A percentile compares a stretch with the other conserved stretches of the same genome.
phyloP scores from a whole-genome alignment of 768 basidiomycete genomes.

The Agaricus blazei region DNA sequence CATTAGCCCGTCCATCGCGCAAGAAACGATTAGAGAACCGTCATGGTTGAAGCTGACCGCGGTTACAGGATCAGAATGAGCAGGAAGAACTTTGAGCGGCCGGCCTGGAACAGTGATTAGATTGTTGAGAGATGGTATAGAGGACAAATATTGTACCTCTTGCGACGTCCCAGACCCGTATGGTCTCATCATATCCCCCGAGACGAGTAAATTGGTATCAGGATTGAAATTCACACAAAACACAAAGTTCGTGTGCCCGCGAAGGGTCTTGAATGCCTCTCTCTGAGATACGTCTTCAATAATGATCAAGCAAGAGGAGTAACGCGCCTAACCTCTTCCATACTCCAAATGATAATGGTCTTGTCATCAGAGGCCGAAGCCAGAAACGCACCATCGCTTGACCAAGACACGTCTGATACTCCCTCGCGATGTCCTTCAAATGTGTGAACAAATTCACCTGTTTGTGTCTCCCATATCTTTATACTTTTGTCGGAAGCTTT shows the following conservation, averaged over 20 bases:
- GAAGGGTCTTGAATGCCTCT: constrained; percentile 56
- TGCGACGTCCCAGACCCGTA: constrained; percentile 94
- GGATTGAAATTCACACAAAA: constrained; percentile 94
- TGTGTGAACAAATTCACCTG: constrained; percentile 69
- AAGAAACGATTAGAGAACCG: constrained; percentile 90
- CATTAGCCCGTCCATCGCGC: constrained; percentile 97
- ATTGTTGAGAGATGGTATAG: not conserved
- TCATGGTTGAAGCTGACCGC: constrained; percentile 93
- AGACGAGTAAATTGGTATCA: constrained; percentile 83
- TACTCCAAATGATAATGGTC: constrained; percentile 80
- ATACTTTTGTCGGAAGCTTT: constrained; percentile 80
- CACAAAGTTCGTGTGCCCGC: constrained; percentile 90
- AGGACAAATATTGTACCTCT: constrained; percentile 47
- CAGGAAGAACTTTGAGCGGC: constrained; percentile 83
- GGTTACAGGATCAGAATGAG: constrained; percentile 96
- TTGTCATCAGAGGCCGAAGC: constrained; percentile 95
- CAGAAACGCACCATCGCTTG: constrained; percentile 71
- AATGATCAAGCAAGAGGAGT: constrained; percentile 1
- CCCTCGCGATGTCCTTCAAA: constrained; percentile 74
- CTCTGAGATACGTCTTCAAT: constrained; percentile 34
- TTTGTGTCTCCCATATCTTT: constrained; percentile 75
- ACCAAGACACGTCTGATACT: constrained; percentile 90
- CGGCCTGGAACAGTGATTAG: constrained; percentile 45
- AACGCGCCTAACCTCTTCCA: constrained; percentile 47
- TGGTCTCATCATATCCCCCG: constrained; percentile 96